Conservation (phyloP, 2,329 filamentous ascomycete species). For the Alternaria burnsii region DNA sequence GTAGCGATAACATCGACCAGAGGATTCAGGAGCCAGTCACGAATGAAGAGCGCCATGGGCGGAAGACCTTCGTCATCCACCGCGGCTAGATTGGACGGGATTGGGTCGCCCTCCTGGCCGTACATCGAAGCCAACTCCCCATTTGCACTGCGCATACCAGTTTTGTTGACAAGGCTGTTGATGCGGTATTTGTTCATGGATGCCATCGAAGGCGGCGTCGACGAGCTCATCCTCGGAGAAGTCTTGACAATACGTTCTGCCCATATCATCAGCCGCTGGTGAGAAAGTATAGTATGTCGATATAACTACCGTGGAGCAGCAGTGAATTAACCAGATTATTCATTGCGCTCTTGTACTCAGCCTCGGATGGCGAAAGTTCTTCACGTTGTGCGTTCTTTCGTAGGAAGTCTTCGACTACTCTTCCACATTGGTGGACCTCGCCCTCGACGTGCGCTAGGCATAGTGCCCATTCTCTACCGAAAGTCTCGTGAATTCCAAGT, state of each 20-base stretch:
- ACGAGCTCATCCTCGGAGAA: background rate
- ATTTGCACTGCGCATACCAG: slow-evolving; percentile 6
- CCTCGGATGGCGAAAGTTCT: background rate
- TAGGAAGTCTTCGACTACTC: background rate
- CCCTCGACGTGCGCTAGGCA: background rate
- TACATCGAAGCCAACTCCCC: slow-evolving; percentile 7
- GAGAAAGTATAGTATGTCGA: background rate
- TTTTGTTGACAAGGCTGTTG: background rate
- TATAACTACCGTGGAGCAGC: slow-evolving; percentile 1
- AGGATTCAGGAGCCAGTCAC: slow-evolving; percentile 3
- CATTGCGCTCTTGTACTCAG: slow-evolving; percentile 9
- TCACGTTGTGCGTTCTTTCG: background rate
- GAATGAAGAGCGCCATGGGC: background rate
- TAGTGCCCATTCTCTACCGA: background rate
- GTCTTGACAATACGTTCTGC: background rate
- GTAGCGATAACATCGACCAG: background rate
- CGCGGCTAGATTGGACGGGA: background rate
- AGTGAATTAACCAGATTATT: background rate
- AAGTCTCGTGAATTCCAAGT: background rate
- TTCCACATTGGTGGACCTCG: background rate
- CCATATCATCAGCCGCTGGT: background rate
- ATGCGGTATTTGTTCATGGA: background rate
- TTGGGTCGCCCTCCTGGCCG: background rate
- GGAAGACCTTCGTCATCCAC: background rate
- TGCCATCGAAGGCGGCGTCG: background rate